phyloP scores from a whole-genome alignment of 768 basidiomycete species.

The Russula griseocarnosa region DNA sequence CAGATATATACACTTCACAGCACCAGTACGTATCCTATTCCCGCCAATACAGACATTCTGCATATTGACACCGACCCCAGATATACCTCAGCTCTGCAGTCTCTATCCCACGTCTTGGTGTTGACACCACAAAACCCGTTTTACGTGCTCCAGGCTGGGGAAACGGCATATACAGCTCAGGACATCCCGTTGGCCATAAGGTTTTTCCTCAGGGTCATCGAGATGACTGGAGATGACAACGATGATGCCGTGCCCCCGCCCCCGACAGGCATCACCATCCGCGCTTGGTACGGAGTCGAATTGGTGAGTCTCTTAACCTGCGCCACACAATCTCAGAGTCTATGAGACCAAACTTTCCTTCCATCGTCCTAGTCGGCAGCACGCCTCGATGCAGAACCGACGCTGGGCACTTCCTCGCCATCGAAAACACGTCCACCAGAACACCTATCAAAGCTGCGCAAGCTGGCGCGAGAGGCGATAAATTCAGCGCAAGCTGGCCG shows the following conservation, averaged over 20 bases:
- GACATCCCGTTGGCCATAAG: conserved; percentile 75
- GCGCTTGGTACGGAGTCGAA: conserved; percentile 84
- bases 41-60: not conserved
- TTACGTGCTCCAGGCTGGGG: conserved; percentile 77
- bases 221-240: conserved; percentile 67
- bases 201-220: conserved; percentile 71
- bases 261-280: conserved; percentile 50
- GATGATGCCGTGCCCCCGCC: conserved; percentile 40
- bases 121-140: conserved; percentile 85
- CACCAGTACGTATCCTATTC: conserved; percentile 55
- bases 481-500: conserved; percentile 1
- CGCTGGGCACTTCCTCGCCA: conserved; percentile 11
- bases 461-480: conserved; percentile 21
- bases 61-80: conserved; percentile 38
- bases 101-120: conserved; percentile 76
- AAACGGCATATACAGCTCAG: conserved; percentile 77
- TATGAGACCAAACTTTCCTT: not conserved
- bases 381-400: conserved; percentile 17
- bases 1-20: conserved; percentile 70
- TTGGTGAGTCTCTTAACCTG: conserved; percentile 45
- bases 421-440: conserved; percentile 19
- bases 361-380: conserved; percentile 9
- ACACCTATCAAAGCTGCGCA: conserved; percentile 9
- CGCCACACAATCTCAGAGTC: too few relatives aligned
- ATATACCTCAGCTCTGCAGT: conserved; percentile 66